phyloP scores from a whole-genome alignment of 2,329 filamentous ascomycete genomes.

The Pseudomassariella vexata region DNA sequence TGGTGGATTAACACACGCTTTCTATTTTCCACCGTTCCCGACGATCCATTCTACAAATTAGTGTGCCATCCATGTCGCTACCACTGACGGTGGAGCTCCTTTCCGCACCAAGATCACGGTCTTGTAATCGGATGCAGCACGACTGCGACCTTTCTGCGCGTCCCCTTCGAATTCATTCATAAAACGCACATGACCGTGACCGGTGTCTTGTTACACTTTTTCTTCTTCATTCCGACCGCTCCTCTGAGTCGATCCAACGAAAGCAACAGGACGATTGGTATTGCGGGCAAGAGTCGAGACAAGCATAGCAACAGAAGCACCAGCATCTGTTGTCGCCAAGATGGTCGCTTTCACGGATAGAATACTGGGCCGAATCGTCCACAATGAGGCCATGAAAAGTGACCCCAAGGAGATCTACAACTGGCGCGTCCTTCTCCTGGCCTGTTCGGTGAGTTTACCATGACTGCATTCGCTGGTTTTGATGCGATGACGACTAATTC shows the following conservation, averaged over 20 bases:
- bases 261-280: too few species aligned
- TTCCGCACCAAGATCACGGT: not conserved
- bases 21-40: slow-evolving; percentile 9
- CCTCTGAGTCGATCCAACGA: too few species aligned
- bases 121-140: too few species aligned
- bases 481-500: slow-evolving; percentile 9
- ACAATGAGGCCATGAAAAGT: slow-evolving; percentile 56
- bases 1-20: slow-evolving; percentile 2
- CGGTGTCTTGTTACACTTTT: not conserved
- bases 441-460: slow-evolving; percentile 42
- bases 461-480: slow-evolving; percentile 4
- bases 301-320: not conserved
- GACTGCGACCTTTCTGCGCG: not conserved
- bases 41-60: slow-evolving; percentile 11
- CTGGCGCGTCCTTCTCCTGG: slow-evolving; percentile 61
- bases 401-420: slow-evolving; percentile 66
- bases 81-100: too few species aligned
- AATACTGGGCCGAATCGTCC: slow-evolving; percentile 40
- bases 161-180: not conserved
- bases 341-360: slow-evolving; percentile 14
- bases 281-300: too few species aligned
- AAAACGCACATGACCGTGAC: not conserved
- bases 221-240: too few species aligned
- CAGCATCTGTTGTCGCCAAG: not conserved
- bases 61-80: slow-evolving; percentile 5